A percentile compares a stretch with the other conserved stretches of the same genome.
Evolutionary conservation across 345 rosid genomes (phyloP).

Genomic region (Hypericum androsaemum): DNA sequence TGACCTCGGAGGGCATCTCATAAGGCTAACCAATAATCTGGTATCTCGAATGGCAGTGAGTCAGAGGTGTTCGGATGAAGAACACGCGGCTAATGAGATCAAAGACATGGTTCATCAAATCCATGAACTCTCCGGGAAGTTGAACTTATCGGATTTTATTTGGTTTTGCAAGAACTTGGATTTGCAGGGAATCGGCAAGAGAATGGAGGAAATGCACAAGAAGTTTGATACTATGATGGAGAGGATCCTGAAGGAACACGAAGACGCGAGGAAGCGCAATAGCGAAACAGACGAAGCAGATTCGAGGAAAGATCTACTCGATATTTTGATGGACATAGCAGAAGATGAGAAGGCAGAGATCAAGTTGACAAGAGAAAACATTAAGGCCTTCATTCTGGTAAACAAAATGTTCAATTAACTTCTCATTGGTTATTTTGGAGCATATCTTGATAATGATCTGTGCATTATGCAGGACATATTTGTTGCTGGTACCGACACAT

Average conservation of each 20-base stretch:
- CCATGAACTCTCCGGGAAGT: conserved; percentile 38
- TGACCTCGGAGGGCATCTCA: conserved; percentile 23
- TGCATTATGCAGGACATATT: not conserved
- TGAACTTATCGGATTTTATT: conserved; percentile 38
- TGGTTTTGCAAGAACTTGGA: conserved; percentile 43
- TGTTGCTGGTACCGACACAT: conserved; percentile 37
- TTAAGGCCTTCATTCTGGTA: conserved; percentile 29
- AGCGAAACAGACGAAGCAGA: not conserved
- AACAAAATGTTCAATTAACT: not conserved
- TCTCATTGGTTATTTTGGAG: not conserved
- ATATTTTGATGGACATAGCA: conserved; percentile 24
- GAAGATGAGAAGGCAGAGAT: conserved; percentile 25
- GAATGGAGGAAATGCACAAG: too few relatives aligned
- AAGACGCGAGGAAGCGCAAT: conserved; percentile 16
- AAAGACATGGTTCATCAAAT: conserved; percentile 24
- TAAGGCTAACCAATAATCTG: conserved; percentile 25
- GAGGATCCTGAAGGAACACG: conserved; percentile 40
- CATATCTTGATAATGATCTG: too few relatives aligned
- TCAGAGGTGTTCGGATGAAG: conserved; percentile 22
- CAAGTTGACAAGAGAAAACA: conserved; percentile 18
- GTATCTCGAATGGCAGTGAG: conserved; percentile 40
- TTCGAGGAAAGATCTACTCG: conserved; percentile 25
- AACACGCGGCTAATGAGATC: conserved; percentile 21
- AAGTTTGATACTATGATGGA: conserved; percentile 37
- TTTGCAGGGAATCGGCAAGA: too few relatives aligned